Evolutionary conservation across 768 basidiomycete genomes (phyloP).

Genomic region (Trametes maxima): DNA sequence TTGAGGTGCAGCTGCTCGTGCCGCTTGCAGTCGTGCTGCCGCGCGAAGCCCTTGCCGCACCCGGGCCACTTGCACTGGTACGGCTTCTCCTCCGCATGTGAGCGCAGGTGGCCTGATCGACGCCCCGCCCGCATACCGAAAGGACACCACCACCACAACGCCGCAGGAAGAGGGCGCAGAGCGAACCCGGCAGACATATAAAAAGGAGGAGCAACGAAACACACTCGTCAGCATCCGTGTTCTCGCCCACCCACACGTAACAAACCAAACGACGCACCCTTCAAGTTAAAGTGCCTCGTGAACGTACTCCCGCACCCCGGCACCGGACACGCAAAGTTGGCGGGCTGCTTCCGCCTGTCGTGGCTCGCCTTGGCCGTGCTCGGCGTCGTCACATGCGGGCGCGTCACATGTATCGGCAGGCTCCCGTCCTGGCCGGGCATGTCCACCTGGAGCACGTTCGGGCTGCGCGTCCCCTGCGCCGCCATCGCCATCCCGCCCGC

Average conservation of each 20-base stretch:
- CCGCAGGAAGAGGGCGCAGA: background rate
- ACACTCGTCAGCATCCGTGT: slow-evolving; percentile 17
- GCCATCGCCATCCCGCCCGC: slow-evolving; percentile 7
- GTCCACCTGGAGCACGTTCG: slow-evolving; percentile 21
- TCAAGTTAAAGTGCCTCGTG: slow-evolving; percentile 91
- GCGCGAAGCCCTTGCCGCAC: slow-evolving; percentile 90
- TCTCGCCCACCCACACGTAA: slow-evolving; percentile 11
- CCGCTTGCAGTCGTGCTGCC: slow-evolving; percentile 95
- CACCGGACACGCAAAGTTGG: slow-evolving; percentile 88
- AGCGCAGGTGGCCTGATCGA: slow-evolving; percentile 80
- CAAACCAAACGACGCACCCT: slow-evolving; percentile 53
- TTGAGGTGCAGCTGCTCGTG: slow-evolving; percentile 95
- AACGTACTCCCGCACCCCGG: slow-evolving; percentile 98
- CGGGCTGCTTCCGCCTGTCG: slow-evolving; percentile 84
- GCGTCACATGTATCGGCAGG: slow-evolving; percentile 37
- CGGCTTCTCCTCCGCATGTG: slow-evolving; percentile 93
- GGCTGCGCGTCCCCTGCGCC: slow-evolving; percentile 1
- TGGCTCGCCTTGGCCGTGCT: slow-evolving; percentile 88
- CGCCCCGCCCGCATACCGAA: background rate
- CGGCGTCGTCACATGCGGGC: slow-evolving; percentile 88
- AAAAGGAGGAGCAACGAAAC: background rate
- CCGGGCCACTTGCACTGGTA: slow-evolving; percentile 96
- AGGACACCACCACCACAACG: background rate
- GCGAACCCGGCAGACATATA: background rate
- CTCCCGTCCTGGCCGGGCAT: slow-evolving; percentile 18